Conservation (phyloP, 2,329 filamentous ascomycete species). For the Penicillium digitatum region DNA sequence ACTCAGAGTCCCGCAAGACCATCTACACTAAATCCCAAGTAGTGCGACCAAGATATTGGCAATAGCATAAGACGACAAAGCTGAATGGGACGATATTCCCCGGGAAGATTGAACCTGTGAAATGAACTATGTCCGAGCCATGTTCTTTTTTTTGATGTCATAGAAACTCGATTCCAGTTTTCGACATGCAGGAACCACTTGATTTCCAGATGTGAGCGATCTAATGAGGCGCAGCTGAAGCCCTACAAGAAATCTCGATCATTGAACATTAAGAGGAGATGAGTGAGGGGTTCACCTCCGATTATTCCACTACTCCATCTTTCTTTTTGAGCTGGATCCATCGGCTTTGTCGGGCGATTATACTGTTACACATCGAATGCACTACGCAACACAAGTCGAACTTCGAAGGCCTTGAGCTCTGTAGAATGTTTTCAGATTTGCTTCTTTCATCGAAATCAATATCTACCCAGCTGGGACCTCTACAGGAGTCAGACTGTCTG, state of each 20-base stretch:
- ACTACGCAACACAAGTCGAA: background rate
- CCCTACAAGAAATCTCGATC: background rate
- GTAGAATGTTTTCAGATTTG: background rate
- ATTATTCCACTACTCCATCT: background rate
- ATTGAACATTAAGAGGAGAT: no score
- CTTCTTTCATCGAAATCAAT: background rate
- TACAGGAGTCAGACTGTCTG: background rate
- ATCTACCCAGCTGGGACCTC: no score
- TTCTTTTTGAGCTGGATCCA: background rate
- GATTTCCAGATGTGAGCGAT: background rate
- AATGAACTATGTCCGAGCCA: no score
- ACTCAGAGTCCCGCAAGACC: no score
- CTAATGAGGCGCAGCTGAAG: background rate
- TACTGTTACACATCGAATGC: constrained; percentile 1
- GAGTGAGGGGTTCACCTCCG: no score
- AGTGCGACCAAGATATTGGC: background rate
- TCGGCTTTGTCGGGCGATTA: background rate
- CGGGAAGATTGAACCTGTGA: background rate
- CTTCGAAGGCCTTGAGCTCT: background rate
- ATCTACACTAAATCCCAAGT: background rate
- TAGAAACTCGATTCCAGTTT: background rate
- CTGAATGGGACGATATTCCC: background rate
- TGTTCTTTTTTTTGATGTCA: background rate
- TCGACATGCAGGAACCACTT: constrained; percentile 1
- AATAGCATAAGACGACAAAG: background rate